Evolutionary conservation across 495 filamentous ascomycete species (phyloP).

Genomic region (Neurospora sp.): DNA sequence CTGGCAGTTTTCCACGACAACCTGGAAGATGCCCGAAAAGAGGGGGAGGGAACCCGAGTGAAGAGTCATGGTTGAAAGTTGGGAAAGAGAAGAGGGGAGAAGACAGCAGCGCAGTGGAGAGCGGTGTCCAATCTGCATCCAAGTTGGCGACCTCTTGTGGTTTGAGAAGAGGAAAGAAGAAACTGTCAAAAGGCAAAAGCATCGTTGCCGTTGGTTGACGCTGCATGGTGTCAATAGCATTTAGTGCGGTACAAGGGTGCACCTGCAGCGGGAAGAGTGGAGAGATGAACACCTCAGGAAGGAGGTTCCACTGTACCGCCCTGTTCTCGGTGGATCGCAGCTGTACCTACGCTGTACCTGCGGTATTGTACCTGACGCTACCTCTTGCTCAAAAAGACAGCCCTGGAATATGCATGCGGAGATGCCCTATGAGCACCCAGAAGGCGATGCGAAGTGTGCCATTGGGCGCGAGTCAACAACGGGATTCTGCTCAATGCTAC

Average conservation of each 20-base stretch:
- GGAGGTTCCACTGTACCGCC: neutral
- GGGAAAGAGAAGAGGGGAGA: neutral
- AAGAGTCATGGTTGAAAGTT: neutral
- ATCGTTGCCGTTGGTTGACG: neutral
- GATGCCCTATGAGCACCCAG: slow-evolving; percentile 27
- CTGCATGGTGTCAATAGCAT: neutral
- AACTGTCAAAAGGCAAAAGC: neutral
- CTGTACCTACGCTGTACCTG: neutral
- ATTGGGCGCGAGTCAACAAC: slow-evolving; percentile 21
- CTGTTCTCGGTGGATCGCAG: neutral
- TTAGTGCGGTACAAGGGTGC: neutral
- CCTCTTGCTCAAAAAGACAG: slow-evolving; percentile 15
- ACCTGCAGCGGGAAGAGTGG: neutral
- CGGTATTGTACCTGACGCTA: slow-evolving; percentile 2
- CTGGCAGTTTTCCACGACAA: neutral
- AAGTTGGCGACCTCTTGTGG: neutral
- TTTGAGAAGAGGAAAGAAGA: neutral
- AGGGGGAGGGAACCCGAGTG: neutral
- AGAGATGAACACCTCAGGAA: neutral
- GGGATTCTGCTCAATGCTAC: neutral
- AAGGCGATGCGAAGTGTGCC: slow-evolving; percentile 12
- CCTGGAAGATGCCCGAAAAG: neutral
- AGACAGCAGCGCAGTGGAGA: neutral
- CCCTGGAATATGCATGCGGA: slow-evolving; percentile 22
- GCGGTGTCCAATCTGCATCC: neutral